Evolutionary conservation across 495 filamentous ascomycete genomes (phyloP).

Genomic region (Schizothecium vesticola): DNA sequence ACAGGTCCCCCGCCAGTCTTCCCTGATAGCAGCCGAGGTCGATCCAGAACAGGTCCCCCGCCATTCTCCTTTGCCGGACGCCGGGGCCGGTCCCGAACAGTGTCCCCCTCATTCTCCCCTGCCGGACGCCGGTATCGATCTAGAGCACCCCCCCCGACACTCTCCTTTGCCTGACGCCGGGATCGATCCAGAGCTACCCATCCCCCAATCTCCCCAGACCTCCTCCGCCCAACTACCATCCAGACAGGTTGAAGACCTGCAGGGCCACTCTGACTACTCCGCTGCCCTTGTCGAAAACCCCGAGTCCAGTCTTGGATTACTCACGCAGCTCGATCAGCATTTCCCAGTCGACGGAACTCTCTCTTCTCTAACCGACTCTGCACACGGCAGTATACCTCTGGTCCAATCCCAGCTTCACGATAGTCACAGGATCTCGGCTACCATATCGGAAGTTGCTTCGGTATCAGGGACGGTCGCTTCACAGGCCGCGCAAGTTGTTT

Average conservation of each 20-base stretch:
- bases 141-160: neutral
- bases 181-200: neutral
- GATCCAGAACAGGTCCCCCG: too few species aligned
- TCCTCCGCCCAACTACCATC: neutral
- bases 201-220: neutral
- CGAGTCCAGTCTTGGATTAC: neutral
- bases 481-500: neutral
- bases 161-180: neutral
- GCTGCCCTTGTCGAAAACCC: neutral
- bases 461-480: neutral
- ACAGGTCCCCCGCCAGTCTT: too few species aligned
- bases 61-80: slow-evolving; percentile 10
- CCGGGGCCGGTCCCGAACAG: neutral
- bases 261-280: neutral
- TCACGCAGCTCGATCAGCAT: neutral
- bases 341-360: neutral
- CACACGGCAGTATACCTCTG: neutral
- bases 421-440: neutral
- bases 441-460: neutral
- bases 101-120: neutral
- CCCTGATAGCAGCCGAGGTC: too few species aligned
- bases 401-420: neutral
- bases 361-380: neutral
- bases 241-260: neutral
- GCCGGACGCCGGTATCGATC: neutral